phyloP scores from a whole-genome alignment of 2,329 filamentous ascomycete genomes.

The Metarhizium rileyi region DNA sequence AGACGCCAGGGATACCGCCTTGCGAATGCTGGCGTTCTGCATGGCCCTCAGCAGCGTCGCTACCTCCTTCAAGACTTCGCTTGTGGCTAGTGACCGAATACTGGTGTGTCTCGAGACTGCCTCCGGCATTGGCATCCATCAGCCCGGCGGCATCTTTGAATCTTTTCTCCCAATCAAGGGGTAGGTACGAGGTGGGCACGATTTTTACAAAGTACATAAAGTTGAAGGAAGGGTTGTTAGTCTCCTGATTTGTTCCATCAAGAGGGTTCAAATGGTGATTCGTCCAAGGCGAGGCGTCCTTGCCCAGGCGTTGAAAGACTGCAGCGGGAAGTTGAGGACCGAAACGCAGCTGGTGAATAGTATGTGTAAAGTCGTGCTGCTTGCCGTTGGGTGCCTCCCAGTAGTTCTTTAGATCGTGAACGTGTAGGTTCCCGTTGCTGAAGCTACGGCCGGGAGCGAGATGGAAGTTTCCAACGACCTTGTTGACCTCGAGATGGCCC shows the following conservation, averaged over 20 bases:
- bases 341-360: constrained; percentile 82
- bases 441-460: constrained; percentile 93
- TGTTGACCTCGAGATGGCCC: constrained; percentile 88
- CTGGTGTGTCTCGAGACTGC: constrained; percentile 93
- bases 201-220: constrained; percentile 99
- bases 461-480: constrained; percentile 98
- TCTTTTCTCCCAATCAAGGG: constrained; percentile 74
- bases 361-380: constrained; percentile 80
- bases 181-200: constrained; percentile 88
- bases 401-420: constrained; percentile 96
- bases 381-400: constrained; percentile 60
- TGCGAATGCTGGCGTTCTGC: constrained; percentile 82
- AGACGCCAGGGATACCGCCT: constrained; percentile 92
- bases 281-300: constrained; percentile 54
- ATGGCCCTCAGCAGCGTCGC: constrained; percentile 79
- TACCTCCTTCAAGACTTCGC: constrained; percentile 73
- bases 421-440: constrained; percentile 93
- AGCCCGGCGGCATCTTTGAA: constrained; percentile 18
- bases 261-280: constrained; percentile 90
- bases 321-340: constrained; percentile 80
- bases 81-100: constrained; percentile 97
- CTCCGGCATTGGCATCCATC: constrained; percentile 47
- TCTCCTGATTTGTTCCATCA: constrained; percentile 68
- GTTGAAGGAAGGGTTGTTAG: constrained; percentile 77
- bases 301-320: constrained; percentile 49